Evolutionary conservation across 352 stramenopile species (phyloP), one percentile per base, ranked within the genome.

Genomic region (Phytophthora fragariae): DNA sequence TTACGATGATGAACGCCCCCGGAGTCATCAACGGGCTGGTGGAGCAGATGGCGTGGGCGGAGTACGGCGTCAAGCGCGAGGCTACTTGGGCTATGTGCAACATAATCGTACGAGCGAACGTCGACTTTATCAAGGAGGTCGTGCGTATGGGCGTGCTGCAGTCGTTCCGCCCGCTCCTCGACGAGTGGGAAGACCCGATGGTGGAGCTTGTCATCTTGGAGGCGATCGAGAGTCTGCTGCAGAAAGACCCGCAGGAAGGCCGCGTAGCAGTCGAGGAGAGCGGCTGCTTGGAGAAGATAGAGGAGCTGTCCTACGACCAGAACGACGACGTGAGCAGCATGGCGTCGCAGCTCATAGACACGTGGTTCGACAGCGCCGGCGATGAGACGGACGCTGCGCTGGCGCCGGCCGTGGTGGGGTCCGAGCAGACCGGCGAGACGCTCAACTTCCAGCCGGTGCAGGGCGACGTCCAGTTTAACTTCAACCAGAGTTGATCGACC

Each of bases 61-160:
- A 96, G 68, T 95, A 94, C 63, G 83, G 82, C 49, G 89, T 96
- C 12, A 92, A 93, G 77, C 88, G 88, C 14, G 89, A 96, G 68
- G 89, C 89, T 14, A 94, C 88, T 46, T 96, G 89, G 89, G 89
- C 89, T 17, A 89, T 95, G 67, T 96, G 89, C 79, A 96, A 94
- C 66, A 85, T 96, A 33, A 93, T 95, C 58, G 88, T 95, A 17
- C 83, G 88, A 46, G 85, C 86, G 24, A 88, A 77, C 54, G 52
- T 76, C 29, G 78, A 86, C 24, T 91, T 90, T 67, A 68, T 94
- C 19, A 68, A 70, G 19, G 81, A 95, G 65, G 84, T 94, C 60
- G 79, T 95, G 15, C 76, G 77, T 5, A 85, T 95, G 81, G 85
- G 83, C 35, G 89, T 94, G 47, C 68, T 96, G n/a, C 77, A 83